A percentile compares a stretch with the other conserved stretches of the same genome.
Evolutionary conservation across 805 yeast species (phyloP).

Genomic region (Hanseniaspora thailandica): DNA sequence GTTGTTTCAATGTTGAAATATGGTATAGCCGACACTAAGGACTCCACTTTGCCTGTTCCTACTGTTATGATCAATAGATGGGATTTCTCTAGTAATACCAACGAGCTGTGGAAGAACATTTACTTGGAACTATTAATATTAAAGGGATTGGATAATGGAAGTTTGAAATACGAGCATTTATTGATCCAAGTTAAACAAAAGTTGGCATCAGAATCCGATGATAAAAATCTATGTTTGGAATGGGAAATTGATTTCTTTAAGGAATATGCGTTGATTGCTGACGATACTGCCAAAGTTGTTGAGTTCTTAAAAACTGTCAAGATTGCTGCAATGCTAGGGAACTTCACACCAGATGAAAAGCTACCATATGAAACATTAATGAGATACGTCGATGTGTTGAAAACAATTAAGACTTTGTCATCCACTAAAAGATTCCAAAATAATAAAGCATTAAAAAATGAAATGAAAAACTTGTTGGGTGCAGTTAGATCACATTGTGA

Average conservation of each 20-base stretch:
- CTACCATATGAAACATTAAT: background rate
- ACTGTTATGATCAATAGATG: constrained; percentile 15
- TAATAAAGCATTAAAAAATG: background rate
- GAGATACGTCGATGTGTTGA: constrained; percentile 1
- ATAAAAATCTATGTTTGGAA: background rate
- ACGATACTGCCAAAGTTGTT: constrained; percentile 3
- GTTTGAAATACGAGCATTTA: constrained; percentile 1
- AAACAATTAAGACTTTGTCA: constrained; percentile 8
- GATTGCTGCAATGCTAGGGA: background rate
- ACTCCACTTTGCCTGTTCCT: constrained; percentile 19
- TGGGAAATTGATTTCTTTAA: constrained; percentile 5
- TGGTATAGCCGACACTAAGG: constrained; percentile 28
- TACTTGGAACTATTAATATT: background rate
- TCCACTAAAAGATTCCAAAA: constrained; percentile 10
- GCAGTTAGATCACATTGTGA: background rate
- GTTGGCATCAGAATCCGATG: too few species aligned
- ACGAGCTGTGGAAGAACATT: background rate
- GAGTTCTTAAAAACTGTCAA: background rate
- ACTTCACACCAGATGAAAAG: background rate
- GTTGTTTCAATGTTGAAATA: constrained; percentile 27
- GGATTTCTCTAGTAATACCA: background rate
- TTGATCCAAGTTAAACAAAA: background rate
- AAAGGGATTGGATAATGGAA: constrained; percentile 6
- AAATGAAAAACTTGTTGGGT: background rate
- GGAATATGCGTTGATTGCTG: background rate